These are phyloP conservation scores for Rehmannia glutinosa DNA, from an alignment of 257 asterid species.

Conservation along the genomic window DNA sequence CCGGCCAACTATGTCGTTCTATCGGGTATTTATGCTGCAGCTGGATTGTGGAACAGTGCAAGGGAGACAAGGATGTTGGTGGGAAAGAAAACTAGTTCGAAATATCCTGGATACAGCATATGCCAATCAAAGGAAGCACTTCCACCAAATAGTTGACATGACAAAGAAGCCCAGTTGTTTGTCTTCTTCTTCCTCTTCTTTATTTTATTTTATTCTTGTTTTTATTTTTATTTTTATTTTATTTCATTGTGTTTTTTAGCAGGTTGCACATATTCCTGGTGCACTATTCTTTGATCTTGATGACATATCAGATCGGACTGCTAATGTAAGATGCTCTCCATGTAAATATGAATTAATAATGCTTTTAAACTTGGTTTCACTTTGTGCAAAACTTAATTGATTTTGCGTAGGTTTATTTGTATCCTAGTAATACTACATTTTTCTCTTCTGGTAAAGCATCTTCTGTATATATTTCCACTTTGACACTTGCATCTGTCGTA, in stretches of 20 bases:
- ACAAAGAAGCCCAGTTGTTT: not conserved
- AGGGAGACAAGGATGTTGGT: slow-evolving; percentile 27
- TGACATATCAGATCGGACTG: slow-evolving; percentile 60
- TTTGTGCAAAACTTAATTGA: not conserved
- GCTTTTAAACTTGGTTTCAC: not conserved
- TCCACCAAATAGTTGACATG: not conserved
- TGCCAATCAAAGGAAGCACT: slow-evolving; percentile 4
- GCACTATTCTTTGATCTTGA: slow-evolving; percentile 80
- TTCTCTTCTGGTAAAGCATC: not conserved
- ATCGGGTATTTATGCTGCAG: slow-evolving; percentile 42
- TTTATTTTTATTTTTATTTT: too few species aligned
- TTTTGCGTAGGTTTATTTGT: not conserved
- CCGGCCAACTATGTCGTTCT: slow-evolving; percentile 35
- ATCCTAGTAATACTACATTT: not conserved
- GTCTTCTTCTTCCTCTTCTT: too few species aligned
- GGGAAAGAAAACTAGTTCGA: slow-evolving; percentile 16
- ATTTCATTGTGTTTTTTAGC: slow-evolving; percentile 13
- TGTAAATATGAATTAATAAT: not conserved
- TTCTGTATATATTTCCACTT: not conserved
- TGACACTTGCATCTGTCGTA: not conserved
- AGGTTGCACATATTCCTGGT: slow-evolving; percentile 88
- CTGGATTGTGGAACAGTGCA: slow-evolving; percentile 39
- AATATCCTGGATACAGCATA: slow-evolving; percentile 35
- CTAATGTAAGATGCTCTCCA: slow-evolving; percentile 44
- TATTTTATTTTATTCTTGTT: too few species aligned